phyloP scores from a whole-genome alignment of 441 rosid species.

The Pelargonium australe region DNA sequence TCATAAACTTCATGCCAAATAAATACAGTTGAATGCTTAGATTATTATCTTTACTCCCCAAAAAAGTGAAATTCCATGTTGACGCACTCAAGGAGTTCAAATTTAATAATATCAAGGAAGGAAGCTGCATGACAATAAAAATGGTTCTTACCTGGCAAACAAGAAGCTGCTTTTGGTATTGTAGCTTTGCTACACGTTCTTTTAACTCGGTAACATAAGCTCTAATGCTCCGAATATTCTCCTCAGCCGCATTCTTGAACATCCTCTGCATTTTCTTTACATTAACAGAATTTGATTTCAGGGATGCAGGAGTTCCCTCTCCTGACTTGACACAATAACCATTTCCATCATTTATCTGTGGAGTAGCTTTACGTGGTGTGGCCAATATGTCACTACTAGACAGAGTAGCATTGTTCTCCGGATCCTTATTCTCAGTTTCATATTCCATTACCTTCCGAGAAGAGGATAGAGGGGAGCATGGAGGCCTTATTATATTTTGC shows the following conservation, averaged over 20 bases:
- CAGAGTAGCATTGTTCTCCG: slow-evolving; percentile 45
- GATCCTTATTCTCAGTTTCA: slow-evolving; percentile 76
- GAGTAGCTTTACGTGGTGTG: slow-evolving; percentile 57
- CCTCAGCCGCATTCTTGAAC: slow-evolving; percentile 99
- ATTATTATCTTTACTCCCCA: no score
- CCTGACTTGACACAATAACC: slow-evolving; percentile 70
- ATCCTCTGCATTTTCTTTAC: slow-evolving; percentile 98
- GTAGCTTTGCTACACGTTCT: slow-evolving; percentile 96
- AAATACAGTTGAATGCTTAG: no score
- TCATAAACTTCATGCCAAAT: no score
- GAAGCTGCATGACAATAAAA: no score
- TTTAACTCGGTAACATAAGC: slow-evolving; percentile 89
- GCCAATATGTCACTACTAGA: slow-evolving; percentile 35
- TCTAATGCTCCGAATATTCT: slow-evolving; percentile 91
- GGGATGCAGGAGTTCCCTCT: slow-evolving; percentile 68
- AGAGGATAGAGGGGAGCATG: slow-evolving; percentile 86
- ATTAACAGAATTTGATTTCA: slow-evolving; percentile 81
- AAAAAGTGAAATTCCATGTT: no score
- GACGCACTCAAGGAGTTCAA: no score
- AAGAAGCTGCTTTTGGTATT: slow-evolving; percentile 96
- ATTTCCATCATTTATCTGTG: slow-evolving; percentile 65
- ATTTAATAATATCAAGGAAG: no score
- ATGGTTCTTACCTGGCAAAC: slow-evolving; percentile 73
- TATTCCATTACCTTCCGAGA: slow-evolving; percentile 64
- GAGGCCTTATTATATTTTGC: slow-evolving; percentile 69